Base-by-base conservation (phyloP, 2,329 filamentous ascomycete genomes). In the Diaporthe humulicola region DNA sequence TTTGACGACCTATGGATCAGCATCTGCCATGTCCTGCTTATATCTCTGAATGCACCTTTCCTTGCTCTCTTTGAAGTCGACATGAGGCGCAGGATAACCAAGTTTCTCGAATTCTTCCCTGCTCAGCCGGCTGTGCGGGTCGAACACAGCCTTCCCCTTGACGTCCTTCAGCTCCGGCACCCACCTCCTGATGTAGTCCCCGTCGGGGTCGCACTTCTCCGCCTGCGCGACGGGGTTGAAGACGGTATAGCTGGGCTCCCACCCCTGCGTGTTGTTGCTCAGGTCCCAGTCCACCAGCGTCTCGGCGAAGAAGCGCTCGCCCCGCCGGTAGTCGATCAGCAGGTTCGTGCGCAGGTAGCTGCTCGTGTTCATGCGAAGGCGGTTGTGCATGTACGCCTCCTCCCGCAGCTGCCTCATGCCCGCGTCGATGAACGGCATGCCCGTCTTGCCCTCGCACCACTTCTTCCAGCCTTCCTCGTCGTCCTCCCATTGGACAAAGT, bases 211-310 rank as follows among this genome's bases (percentile, higher is more conserved):
- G 77, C 93, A 94, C 81, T 90, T 92, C 85, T 93, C 91, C 71
- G 89, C 90, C 83, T 94, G 93, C 56, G 90, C 81, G 73, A 92
- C 81, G 0, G 93, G 93, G 78, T 94, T 94, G 83, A 94, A 94
- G 38, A 94, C 91, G 1, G 92, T 86, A 77, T 94, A 94, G 79
- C 93, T 94, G 0, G 93, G 92, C 81, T 94, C 92, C 91, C 91
- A 93, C 0, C 91, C 91, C 12, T 91, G 91, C 75, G 92, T 91
- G 77, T 92, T 92, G 38, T 86, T 88, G 0, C 89, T 90, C 78
- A 92, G 90, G 77, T 92, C 90, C 17, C 90, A 90, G 78, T 92
- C 90, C 73, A 92, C 88, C 14, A 91, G 83, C 73, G 89, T 84
- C 79, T 91, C 88, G 88, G 92, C 93, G 81, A 93, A 93, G 78